A percentile compares a stretch with the other conserved stretches of the same genome.
Evolutionary conservation across 176 grass and related monocot species (phyloP).

Genomic region (Cymbopogon citratus): DNA sequence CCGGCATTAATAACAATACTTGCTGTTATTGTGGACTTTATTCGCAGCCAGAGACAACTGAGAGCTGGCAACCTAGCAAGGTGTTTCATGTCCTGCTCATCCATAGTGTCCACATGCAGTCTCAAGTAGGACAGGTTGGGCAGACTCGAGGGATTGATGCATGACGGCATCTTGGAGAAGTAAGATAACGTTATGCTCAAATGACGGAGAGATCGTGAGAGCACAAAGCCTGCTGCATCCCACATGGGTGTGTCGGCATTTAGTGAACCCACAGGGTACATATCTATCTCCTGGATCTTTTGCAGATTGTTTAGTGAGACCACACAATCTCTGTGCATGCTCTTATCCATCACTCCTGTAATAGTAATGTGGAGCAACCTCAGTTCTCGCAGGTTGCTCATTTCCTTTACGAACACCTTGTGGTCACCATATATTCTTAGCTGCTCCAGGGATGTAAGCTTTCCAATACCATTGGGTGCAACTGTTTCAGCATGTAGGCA

Average conservation of each 20-base stretch:
- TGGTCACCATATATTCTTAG: too few relatives aligned
- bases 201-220: not conserved
- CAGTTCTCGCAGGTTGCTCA: too few relatives aligned
- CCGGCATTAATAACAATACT: not conserved
- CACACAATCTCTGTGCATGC: not conserved
- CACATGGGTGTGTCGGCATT: not conserved
- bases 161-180: not conserved
- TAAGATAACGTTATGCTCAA: too few relatives aligned
- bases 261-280: rapidly evolving
- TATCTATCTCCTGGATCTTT: not conserved
- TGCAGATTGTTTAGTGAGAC: not conserved
- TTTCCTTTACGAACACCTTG: too few relatives aligned
- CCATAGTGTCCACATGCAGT: rapidly evolving
- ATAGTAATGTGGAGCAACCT: too few relatives aligned
- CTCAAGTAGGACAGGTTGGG: not conserved
- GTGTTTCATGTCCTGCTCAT: not conserved
- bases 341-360: too few relatives aligned
- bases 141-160: not conserved
- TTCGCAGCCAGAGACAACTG: rapidly evolving
- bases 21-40: not conserved
- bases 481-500: too few relatives aligned
- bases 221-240: not conserved
- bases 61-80: not conserved
- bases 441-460: too few relatives aligned
- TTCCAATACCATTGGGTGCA: too few relatives aligned